A percentile compares a stretch with the other conserved stretches of the same genome.
These are phyloP conservation scores for Senna tora DNA, from an alignment of 306 rosid genomes.

Conservation along the genomic window DNA sequence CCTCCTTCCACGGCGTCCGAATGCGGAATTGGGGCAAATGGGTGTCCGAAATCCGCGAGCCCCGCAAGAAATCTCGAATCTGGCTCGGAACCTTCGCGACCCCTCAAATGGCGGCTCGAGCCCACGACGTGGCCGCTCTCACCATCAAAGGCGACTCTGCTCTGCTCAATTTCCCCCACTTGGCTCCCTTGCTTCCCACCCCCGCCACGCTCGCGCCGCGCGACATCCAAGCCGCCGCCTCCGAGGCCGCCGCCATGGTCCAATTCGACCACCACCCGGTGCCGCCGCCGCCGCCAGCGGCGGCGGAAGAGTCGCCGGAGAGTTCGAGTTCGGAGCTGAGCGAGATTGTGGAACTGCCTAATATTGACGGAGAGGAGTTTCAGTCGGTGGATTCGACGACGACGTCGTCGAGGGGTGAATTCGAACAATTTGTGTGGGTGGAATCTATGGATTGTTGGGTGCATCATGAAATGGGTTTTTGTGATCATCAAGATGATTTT, in stretches of 20 bases:
- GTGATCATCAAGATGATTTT: conserved; percentile 21
- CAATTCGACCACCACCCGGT: conserved; percentile 26
- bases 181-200: conserved; percentile 57
- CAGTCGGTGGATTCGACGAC: conserved; percentile 36
- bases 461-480: conserved; percentile 21
- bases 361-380: conserved; percentile 44
- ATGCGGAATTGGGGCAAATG: conserved; percentile 90
- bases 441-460: conserved; percentile 54
- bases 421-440: conserved; percentile 11
- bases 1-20: conserved; percentile 75
- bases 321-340: conserved; percentile 48
- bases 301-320: too few species aligned
- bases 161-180: conserved; percentile 68
- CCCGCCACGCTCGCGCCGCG: conserved; percentile 56
- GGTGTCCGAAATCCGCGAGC: conserved; percentile 93
- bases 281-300: not conserved
- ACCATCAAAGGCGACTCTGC: conserved; percentile 72
- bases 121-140: conserved; percentile 86
- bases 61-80: conserved; percentile 83
- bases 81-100: conserved; percentile 84
- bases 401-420: conserved; percentile 13
- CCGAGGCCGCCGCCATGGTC: conserved; percentile 54
- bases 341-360: conserved; percentile 57
- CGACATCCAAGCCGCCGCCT: conserved; percentile 50
- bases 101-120: conserved; percentile 88